Evolutionary conservation across 1,284 basidiomycete species (phyloP).

Genomic region (Ceratobasidium sp.): DNA sequence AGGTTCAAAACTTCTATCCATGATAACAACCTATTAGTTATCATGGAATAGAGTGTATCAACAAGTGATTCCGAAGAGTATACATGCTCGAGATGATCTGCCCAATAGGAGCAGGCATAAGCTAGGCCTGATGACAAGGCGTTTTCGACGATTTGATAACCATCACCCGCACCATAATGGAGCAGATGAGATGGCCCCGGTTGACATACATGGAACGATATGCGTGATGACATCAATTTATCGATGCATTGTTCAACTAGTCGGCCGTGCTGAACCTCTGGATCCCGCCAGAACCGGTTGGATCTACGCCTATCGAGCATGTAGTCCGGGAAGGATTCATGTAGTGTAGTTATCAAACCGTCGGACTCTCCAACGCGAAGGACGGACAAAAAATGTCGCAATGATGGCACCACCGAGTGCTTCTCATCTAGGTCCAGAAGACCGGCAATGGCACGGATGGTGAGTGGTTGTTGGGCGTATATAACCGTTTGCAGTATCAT

Average conservation of each 20-base stretch:
- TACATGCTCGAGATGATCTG: neutral
- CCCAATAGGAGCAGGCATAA: constrained; percentile 16
- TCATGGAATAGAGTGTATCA: neutral
- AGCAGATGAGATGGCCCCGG: constrained; percentile 3
- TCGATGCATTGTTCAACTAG: neutral
- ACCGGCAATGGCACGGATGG: neutral
- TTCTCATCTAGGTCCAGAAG: neutral
- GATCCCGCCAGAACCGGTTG: neutral
- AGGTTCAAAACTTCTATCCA: constrained; percentile 37
- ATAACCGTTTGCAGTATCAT: constrained; percentile 13
- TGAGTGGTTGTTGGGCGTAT: constrained; percentile 18
- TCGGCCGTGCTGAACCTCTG: neutral
- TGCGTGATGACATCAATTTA: neutral
- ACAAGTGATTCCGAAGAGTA: neutral
- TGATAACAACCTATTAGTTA: neutral
- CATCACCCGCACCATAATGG: neutral
- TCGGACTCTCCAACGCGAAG: neutral
- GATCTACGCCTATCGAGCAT: neutral
- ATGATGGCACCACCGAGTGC: neutral
- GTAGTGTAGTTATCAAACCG: neutral
- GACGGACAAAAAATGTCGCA: neutral
- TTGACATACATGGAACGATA: constrained; percentile 22
- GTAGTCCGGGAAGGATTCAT: constrained; percentile 18
- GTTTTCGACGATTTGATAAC: neutral
- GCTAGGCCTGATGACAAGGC: neutral